Percentiles rank a stretch among this genome's conserved stretches.
These are phyloP conservation scores for Amanita rubescens DNA, from an alignment of 768 basidiomycete genomes.

Conservation along the genomic window DNA sequence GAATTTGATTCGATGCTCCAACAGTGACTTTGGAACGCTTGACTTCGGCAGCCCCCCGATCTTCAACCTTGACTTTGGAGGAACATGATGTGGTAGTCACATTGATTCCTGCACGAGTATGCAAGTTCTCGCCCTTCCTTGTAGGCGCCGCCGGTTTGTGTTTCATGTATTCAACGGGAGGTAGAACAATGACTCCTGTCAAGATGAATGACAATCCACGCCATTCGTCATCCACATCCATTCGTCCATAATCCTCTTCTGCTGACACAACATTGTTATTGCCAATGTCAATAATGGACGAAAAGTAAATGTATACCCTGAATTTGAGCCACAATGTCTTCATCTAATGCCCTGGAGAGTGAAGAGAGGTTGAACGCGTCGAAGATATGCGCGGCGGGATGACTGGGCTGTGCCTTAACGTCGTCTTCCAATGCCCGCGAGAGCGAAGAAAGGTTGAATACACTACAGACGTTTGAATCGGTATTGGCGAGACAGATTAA, in stretches of 20 bases:
- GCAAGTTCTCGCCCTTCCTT: background rate
- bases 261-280: background rate
- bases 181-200: background rate
- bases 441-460: constrained; percentile 54
- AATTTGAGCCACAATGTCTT: constrained; percentile 25
- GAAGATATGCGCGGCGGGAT: constrained; percentile 24
- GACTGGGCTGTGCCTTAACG: constrained; percentile 16
- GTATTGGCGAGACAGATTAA: constrained; percentile 36
- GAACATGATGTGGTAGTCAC: background rate
- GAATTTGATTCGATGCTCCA: background rate
- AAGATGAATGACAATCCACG: background rate
- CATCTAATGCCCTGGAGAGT: constrained; percentile 39
- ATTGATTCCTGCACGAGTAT: background rate
- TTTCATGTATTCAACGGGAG: background rate
- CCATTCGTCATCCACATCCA: background rate
- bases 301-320: background rate
- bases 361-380: constrained; percentile 58
- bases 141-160: background rate
- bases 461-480: constrained; percentile 38
- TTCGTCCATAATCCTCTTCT: background rate
- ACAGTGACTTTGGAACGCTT: background rate
- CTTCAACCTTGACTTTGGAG: background rate
- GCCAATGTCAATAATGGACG: no score
- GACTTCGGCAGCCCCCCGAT: background rate
- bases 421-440: constrained; percentile 39